These are phyloP conservation scores for Coemansia sp. DNA, from an alignment of 192 early-diverging fungal species.

Conservation along the genomic window DNA sequence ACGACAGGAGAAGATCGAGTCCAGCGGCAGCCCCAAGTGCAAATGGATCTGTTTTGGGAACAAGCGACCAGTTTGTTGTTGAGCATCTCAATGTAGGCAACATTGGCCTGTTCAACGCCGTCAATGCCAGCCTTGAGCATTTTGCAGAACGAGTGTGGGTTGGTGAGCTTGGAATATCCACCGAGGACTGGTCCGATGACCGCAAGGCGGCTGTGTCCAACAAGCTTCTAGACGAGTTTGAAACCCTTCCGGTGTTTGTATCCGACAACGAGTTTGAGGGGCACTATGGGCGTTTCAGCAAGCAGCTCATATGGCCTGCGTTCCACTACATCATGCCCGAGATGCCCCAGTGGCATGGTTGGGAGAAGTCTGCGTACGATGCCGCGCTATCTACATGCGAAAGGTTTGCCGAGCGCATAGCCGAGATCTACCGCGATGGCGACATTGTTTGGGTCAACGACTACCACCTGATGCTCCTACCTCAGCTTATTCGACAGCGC, in stretches of 20 bases:
- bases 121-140: slow-evolving; percentile 65
- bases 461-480: slow-evolving; percentile 95
- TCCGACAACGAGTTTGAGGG: slow-evolving; percentile 82
- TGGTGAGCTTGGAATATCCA: slow-evolving; percentile 75
- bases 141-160: slow-evolving; percentile 69
- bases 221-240: slow-evolving; percentile 62
- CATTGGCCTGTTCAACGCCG: slow-evolving; percentile 93
- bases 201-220: slow-evolving; percentile 60
- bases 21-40: slow-evolving; percentile 7
- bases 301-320: slow-evolving; percentile 96
- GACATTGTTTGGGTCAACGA: slow-evolving; percentile 98
- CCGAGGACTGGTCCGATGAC: slow-evolving; percentile 64
- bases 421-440: slow-evolving; percentile 69
- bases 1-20: not conserved
- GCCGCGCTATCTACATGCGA: slow-evolving; percentile 82
- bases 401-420: slow-evolving; percentile 80
- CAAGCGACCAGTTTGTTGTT: slow-evolving; percentile 60
- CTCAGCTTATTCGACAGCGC: slow-evolving; percentile 78
- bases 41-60: slow-evolving; percentile 24
- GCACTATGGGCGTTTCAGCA: slow-evolving; percentile 93
- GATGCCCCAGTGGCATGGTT: slow-evolving; percentile 76
- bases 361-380: slow-evolving; percentile 80
- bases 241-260: slow-evolving; percentile 79
- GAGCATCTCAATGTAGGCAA: slow-evolving; percentile 81
- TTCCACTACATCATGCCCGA: slow-evolving; percentile 95